Evolutionary conservation across 78 protist species (phyloP), one percentile per base, ranked within the genome.

Genomic region (Isochrysis galbana): DNA sequence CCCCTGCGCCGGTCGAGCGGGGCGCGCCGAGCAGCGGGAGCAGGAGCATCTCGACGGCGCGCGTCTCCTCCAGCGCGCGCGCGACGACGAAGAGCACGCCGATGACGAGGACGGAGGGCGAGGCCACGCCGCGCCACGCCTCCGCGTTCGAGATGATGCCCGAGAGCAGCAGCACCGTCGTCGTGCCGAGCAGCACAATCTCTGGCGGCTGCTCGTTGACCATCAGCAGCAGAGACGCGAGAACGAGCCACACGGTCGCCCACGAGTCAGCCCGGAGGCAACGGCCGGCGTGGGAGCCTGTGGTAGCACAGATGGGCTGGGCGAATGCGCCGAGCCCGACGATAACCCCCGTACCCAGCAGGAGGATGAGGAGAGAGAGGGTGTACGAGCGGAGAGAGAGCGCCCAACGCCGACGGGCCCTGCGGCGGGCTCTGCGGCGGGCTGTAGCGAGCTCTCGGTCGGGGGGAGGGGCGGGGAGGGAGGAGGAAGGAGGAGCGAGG

Each of bases 61-160:
- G 44, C 2, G 84, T 39, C 61, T 77, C 84, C 84, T 77, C 84
- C 34, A 77, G 84, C 2, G 84, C 44, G 29, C 84, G 44, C 47
- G 47, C 44, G 34, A 77, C 7, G 46, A 39, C 39, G 51, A 92
- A 69, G n/a, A 92, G 83, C 23, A 47, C 84, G 3, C 72, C 94
- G 54, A 92, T 92, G 38, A 91, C 47, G 54, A 92, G 54, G 82
- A 84, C 55, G 87, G 88, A 70, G 1, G 89, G 19, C n/a, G 90
- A 77, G 54, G 34, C n/a, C 70, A 92, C 82, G 78, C 94, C 94
- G 5, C 32, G 29, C 87, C 74, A 83, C n/a, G 94, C 94, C 34
- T 92, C 45, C 55, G 74, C 87, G 67, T 92, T 86, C 19, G 55
- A 47, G 55, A 92, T 86, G 87, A 92, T 21, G 48, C 34, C 70